phyloP scores from a whole-genome alignment of 176 grass and related monocot species.

The Carex littledalei region DNA sequence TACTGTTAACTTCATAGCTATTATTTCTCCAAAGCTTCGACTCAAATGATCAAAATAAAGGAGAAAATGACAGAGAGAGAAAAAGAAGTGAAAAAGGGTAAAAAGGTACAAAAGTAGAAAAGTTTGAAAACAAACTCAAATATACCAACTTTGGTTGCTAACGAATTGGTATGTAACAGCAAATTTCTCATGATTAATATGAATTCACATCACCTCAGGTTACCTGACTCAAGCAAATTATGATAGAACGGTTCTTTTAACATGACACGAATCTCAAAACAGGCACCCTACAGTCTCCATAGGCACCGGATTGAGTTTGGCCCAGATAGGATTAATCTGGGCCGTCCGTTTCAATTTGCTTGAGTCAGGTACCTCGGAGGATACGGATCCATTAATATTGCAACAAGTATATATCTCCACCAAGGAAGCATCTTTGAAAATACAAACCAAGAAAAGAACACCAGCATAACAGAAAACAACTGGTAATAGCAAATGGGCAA shows the following conservation, averaged over 20 bases:
- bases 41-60: neutral
- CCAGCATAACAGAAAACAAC: neutral
- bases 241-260: no score
- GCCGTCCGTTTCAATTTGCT: no score
- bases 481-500: neutral
- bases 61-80: neutral
- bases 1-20: neutral
- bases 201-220: no score
- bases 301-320: no score
- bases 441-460: neutral
- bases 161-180: neutral
- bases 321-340: no score
- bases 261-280: no score
- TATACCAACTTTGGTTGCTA: neutral
- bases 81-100: neutral
- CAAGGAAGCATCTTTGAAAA: conserved; percentile 10
- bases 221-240: no score
- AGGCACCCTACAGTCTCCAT: no score
- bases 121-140: neutral
- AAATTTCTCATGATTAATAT: neutral
- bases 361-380: no score
- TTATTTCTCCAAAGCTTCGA: neutral
- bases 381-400: neutral
- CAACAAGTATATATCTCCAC: neutral
- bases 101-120: neutral